Conservation (phyloP, 2,329 filamentous ascomycete species). For the Microcyclospora tardicrescens region DNA sequence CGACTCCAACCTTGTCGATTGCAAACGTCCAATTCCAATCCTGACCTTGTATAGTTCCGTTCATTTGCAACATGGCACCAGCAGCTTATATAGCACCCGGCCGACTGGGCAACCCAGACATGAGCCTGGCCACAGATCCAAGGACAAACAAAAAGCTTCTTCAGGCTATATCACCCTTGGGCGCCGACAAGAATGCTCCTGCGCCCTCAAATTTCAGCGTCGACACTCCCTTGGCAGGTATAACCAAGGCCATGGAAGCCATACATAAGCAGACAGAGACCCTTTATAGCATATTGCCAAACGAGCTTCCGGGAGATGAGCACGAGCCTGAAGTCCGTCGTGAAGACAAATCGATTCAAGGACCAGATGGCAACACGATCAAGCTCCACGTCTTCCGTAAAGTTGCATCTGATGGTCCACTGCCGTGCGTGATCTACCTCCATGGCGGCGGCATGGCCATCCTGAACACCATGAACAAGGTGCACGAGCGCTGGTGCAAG, state of each 20-base stretch:
- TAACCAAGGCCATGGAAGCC: conserved; percentile 2
- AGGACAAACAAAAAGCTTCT: conserved; percentile 8
- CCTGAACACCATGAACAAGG: conserved; percentile 7
- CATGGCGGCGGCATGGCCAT: conserved; percentile 17
- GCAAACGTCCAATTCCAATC: too few species aligned
- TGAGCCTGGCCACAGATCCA: conserved; percentile 7
- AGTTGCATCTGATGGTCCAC: conserved; percentile 2
- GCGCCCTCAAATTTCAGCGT: background rate
- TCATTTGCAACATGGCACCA: too few species aligned
- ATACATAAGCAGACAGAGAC: conserved; percentile 25
- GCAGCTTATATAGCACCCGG: conserved; percentile 5
- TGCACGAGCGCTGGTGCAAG: conserved; percentile 16
- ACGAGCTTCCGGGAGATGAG: conserved; percentile 23
- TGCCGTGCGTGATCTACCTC: conserved; percentile 17
- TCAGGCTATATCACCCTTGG: conserved; percentile 3
- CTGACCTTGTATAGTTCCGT: too few species aligned
- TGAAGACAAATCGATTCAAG: conserved; percentile 6
- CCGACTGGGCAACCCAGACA: conserved; percentile 8
- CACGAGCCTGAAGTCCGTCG: conserved; percentile 6
- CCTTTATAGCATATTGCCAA: conserved; percentile 75
- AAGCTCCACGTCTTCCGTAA: conserved; percentile 9
- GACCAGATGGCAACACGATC: conserved; percentile 10
- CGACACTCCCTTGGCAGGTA: conserved; percentile 1
- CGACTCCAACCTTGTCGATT: too few species aligned
- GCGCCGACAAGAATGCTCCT: conserved; percentile 1